Conservation (phyloP, 345 rosid genomes). For the Mercurialis annua region DNA sequence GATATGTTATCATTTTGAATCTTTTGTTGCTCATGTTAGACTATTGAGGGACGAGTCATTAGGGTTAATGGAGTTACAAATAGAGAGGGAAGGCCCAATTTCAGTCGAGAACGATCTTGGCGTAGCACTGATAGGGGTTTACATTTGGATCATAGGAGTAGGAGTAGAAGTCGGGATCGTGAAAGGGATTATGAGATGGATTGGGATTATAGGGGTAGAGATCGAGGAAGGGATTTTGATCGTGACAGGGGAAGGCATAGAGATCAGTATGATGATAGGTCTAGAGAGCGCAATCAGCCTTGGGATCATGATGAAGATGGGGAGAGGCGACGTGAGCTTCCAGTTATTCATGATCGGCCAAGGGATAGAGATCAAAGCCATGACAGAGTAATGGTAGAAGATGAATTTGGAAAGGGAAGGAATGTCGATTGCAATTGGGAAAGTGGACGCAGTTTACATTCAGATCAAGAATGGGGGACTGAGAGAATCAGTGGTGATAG, state of each 20-base stretch:
- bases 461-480: slow-evolving; percentile 38
- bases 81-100: slow-evolving; percentile 58
- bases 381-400: slow-evolving; percentile 37
- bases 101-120: slow-evolving; percentile 38
- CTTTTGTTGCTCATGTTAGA: slow-evolving; percentile 49
- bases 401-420: slow-evolving; percentile 37
- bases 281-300: slow-evolving; percentile 56
- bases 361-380: slow-evolving; percentile 47
- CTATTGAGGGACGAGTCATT: slow-evolving; percentile 66
- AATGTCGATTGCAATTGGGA: slow-evolving; percentile 27
- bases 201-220: slow-evolving; percentile 43
- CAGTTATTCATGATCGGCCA: slow-evolving; percentile 37
- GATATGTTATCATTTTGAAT: slow-evolving; percentile 19
- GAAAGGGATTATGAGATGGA: slow-evolving; percentile 42
- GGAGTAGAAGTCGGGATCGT: slow-evolving; percentile 49
- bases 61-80: slow-evolving; percentile 74
- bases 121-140: slow-evolving; percentile 24
- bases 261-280: slow-evolving; percentile 49
- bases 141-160: slow-evolving; percentile 40
- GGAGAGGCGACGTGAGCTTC: slow-evolving; percentile 45
- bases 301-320: slow-evolving; percentile 40
- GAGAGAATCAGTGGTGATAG: slow-evolving; percentile 32
- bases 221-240: slow-evolving; percentile 49
- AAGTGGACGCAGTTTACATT: slow-evolving; percentile 30
- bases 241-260: slow-evolving; percentile 37